Conservation (phyloP, 2,329 filamentous ascomycete species). For the Exophiala xenobiotica region DNA sequence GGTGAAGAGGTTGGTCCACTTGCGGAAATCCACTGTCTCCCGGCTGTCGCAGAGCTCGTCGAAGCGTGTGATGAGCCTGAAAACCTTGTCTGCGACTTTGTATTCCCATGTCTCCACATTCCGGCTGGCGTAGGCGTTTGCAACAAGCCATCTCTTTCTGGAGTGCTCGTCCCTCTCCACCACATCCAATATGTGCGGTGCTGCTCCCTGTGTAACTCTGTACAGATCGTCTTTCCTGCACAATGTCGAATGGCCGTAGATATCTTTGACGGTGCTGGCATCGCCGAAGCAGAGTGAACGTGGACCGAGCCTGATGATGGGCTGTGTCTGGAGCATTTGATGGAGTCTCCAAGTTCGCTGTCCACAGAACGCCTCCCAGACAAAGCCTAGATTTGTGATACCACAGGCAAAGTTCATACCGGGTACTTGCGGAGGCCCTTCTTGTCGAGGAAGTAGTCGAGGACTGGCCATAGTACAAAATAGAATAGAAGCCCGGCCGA, state of each 20-base stretch:
- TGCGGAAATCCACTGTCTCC: slow-evolving; percentile 55
- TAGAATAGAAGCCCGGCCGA: too few species aligned
- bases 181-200: background rate
- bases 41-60: too few species aligned
- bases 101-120: slow-evolving; percentile 43
- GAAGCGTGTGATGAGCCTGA: slow-evolving; percentile 16
- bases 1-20: slow-evolving; percentile 57
- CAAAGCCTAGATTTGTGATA: background rate
- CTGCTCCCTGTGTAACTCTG: background rate
- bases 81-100: slow-evolving; percentile 38
- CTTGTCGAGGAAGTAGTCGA: background rate
- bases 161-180: background rate
- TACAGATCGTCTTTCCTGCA: background rate
- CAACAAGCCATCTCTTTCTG: background rate
- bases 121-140: slow-evolving; percentile 17
- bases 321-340: background rate
- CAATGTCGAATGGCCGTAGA: background rate
- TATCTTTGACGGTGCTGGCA: background rate
- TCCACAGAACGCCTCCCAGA: background rate
- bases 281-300: background rate
- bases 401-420: background rate
- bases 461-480: too few species aligned
- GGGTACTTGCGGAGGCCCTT: background rate
- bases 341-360: background rate
- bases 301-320: background rate